Evolutionary conservation across 495 filamentous ascomycete species (phyloP).

Genomic region (Neurospora sp.): DNA sequence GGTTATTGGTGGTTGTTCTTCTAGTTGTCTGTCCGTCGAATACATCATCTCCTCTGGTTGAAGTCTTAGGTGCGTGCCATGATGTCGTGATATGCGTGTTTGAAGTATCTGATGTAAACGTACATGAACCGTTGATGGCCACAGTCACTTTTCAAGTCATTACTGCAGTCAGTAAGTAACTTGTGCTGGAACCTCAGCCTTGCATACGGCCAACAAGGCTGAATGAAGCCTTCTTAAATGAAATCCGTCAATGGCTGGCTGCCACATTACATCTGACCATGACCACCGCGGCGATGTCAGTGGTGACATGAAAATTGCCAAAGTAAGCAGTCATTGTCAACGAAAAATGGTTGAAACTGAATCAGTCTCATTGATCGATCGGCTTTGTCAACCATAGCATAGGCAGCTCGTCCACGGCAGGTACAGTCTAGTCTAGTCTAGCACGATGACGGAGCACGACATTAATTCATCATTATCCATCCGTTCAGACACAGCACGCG

Average conservation of each 20-base stretch:
- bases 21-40: neutral
- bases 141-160: neutral
- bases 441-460: too few species aligned
- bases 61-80: neutral
- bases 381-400: too few species aligned
- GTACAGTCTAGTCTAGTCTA: too few species aligned
- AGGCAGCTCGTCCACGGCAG: neutral
- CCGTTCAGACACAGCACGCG: too few species aligned
- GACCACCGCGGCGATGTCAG: too few species aligned
- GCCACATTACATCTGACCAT: too few species aligned
- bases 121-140: neutral
- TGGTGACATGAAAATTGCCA: too few species aligned
- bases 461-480: too few species aligned
- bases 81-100: neutral
- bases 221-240: neutral
- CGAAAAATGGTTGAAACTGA: too few species aligned
- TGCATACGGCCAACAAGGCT: neutral
- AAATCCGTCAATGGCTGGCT: neutral
- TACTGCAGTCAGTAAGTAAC: neutral
- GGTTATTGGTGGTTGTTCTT: neutral
- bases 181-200: neutral
- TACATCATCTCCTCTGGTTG: neutral
- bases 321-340: too few species aligned
- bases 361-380: too few species aligned
- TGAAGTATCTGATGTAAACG: neutral